Percentiles rank a stretch among this genome's conserved stretches.
These are phyloP conservation scores for Boletus reticuloceps DNA, from an alignment of 768 basidiomycete genomes.

Conservation along the genomic window DNA sequence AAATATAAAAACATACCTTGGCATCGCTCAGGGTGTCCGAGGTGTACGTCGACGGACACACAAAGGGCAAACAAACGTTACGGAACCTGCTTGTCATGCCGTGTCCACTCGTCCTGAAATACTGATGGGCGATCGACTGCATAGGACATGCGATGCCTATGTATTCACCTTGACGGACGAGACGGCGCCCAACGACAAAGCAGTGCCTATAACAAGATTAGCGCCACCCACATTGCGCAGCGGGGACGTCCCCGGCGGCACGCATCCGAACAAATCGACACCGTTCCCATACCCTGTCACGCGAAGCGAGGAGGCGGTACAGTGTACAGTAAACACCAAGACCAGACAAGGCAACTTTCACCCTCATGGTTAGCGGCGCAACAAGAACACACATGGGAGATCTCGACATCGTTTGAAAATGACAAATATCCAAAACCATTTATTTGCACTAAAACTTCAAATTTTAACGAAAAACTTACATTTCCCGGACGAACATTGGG, in stretches of 20 bases:
- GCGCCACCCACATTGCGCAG: not conserved
- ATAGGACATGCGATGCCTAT: too few relatives aligned
- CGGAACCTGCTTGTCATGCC: not conserved
- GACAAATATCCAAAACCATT: too few relatives aligned
- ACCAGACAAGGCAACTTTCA: too few relatives aligned
- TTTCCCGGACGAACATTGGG: too few relatives aligned
- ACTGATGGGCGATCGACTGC: not conserved
- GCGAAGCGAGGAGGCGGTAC: conserved; percentile 5
- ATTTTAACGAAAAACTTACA: too few relatives aligned
- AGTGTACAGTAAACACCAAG: not conserved
- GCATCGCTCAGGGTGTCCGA: conserved; percentile 4
- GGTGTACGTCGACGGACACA: not conserved
- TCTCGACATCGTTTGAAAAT: too few relatives aligned
- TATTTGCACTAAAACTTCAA: too few relatives aligned
- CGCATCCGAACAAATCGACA: not conserved
- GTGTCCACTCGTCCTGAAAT: not conserved
- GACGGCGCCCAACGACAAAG: too few relatives aligned
- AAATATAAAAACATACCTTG: not conserved
- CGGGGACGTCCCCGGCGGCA: not conserved
- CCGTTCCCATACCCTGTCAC: not conserved
- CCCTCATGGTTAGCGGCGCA: not conserved
- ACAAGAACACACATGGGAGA: not conserved
- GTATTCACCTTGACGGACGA: too few relatives aligned
- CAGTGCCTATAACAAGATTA: not conserved
- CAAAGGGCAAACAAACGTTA: not conserved